phyloP scores from a whole-genome alignment of 2,329 filamentous ascomycete genomes.

The Pseudocercospora vitis region DNA sequence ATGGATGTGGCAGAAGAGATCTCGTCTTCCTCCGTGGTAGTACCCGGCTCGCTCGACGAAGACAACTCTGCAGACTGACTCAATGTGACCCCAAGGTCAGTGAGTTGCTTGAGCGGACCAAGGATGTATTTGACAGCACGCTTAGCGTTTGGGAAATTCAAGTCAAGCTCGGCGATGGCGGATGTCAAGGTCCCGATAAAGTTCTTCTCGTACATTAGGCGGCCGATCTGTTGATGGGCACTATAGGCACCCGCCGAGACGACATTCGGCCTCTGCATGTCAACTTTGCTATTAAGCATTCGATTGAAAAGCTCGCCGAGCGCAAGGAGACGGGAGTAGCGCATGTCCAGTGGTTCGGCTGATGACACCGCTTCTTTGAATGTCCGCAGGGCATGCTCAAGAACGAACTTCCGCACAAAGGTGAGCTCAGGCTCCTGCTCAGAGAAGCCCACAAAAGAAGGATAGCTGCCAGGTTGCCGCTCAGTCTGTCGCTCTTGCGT shows the following conservation, averaged over 20 bases:
- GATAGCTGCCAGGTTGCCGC: conserved; percentile 14
- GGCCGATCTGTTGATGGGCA: conserved; percentile 80
- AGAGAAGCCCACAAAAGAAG: conserved; percentile 44
- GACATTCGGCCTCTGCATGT: conserved; percentile 47
- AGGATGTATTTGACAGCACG: conserved; percentile 95
- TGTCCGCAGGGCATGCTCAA: conserved; percentile 87
- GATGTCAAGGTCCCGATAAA: conserved; percentile 85
- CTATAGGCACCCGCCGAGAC: conserved; percentile 20
- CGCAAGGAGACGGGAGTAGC: conserved; percentile 83
- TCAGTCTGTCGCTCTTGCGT: conserved; percentile 71
- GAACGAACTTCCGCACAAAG: conserved; percentile 90
- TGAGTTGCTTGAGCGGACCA: conserved; percentile 81
- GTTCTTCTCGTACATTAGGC: conserved; percentile 98
- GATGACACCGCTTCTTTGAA: conserved; percentile 85
- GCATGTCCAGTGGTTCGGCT: conserved; percentile 75
- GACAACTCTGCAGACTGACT: conserved; percentile 79
- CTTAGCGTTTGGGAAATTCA: conserved; percentile 91
- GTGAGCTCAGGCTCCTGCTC: conserved; percentile 81
- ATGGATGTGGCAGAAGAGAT: conserved; percentile 84
- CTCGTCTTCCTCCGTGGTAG: conserved; percentile 75
- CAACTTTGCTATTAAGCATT: conserved; percentile 79
- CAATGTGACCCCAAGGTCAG: conserved; percentile 79
- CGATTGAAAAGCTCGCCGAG: conserved; percentile 89
- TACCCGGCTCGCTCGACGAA: conserved; percentile 56
- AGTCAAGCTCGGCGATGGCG: conserved; percentile 91